Conservation (phyloP, 345 rosid genomes). For the Hibiscus trionum region DNA sequence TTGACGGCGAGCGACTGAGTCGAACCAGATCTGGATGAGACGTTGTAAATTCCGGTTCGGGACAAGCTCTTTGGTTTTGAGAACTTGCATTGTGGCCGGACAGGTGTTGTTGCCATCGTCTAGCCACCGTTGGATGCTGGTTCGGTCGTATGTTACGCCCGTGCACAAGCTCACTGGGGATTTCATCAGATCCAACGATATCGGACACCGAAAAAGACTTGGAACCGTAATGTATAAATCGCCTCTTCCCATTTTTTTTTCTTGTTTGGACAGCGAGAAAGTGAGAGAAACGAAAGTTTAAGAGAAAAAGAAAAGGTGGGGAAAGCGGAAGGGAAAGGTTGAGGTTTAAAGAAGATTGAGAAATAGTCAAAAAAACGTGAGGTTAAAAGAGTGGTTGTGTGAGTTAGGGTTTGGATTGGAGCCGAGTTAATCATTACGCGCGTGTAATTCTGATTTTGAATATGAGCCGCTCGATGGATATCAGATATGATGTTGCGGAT, state of each 20-base stretch:
- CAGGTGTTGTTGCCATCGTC: conserved; percentile 83
- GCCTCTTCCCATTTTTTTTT: conserved; percentile 42
- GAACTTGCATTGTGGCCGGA: conserved; percentile 95
- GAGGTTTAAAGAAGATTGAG: conserved; percentile 42
- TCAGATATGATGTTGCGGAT: not conserved
- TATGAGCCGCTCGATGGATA: conserved; percentile 9
- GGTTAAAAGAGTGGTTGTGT: conserved; percentile 23
- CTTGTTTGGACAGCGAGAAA: conserved; percentile 23
- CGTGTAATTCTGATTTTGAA: not conserved
- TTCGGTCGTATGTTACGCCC: conserved; percentile 88
- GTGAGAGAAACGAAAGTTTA: not conserved
- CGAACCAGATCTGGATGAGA: conserved; percentile 77
- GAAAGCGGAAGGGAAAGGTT: conserved; percentile 1
- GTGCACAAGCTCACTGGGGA: conserved; percentile 94
- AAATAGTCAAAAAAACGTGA: conserved; percentile 52
- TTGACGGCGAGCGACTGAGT: conserved; percentile 31
- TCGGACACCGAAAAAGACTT: conserved; percentile 76
- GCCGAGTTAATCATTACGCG: not conserved
- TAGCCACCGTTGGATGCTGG: conserved; percentile 87
- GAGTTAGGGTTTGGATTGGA: not conserved
- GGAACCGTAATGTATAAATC: conserved; percentile 69
- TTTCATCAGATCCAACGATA: conserved; percentile 82
- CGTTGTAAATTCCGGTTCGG: conserved; percentile 82
- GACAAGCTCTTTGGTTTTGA: conserved; percentile 53
- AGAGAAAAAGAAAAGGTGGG: not conserved